Conservation (phyloP, 441 rosid genomes). For the Corymbia citriodora region DNA sequence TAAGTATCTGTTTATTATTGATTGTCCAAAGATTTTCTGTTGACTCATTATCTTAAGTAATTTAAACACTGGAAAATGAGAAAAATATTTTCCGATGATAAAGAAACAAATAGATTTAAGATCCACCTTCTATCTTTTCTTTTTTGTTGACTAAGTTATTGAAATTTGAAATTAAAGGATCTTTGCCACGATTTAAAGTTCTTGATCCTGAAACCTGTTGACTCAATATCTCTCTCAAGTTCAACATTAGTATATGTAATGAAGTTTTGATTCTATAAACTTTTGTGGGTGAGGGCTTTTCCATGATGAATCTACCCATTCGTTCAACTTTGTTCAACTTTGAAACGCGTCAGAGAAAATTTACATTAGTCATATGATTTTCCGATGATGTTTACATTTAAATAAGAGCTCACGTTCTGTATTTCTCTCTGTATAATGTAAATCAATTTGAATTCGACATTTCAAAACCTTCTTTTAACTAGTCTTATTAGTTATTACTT, state of each 20-base stretch:
- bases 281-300: background rate
- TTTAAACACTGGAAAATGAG: too few species aligned
- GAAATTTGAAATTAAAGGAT: background rate
- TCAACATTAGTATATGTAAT: background rate
- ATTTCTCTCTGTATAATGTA: background rate
- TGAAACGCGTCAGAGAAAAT: background rate
- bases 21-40: too few species aligned
- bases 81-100: too few species aligned
- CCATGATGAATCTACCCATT: background rate
- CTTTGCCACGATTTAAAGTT: background rate
- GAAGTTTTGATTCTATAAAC: background rate
- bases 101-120: too few species aligned
- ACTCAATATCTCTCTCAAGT: background rate
- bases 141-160: background rate
- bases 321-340: background rate
- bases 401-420: background rate
- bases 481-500: background rate
- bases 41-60: too few species aligned
- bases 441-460: background rate
- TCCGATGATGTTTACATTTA: background rate
- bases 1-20: too few species aligned
- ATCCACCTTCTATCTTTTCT: too few species aligned
- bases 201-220: background rate
- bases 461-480: background rate
- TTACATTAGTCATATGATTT: background rate